Evolutionary conservation across 2,329 filamentous ascomycete species (phyloP), one percentile per base, ranked within the genome.

Genomic region (Pestalotiopsis sp.): DNA sequence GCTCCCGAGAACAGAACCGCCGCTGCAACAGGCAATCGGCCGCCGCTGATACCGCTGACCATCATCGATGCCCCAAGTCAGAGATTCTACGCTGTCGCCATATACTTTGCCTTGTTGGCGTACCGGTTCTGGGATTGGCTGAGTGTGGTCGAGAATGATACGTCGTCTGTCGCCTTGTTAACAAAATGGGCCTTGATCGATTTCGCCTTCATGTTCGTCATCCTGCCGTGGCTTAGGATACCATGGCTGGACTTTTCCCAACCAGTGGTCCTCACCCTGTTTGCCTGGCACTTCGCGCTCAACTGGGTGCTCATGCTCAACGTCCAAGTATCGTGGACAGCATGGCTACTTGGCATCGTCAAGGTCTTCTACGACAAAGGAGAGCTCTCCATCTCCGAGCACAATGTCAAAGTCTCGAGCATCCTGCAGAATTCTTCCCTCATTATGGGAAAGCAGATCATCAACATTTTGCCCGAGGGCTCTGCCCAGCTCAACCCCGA

Each of bases 391-490:
- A 92, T 99, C 72, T 96, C 93, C n/a, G 97, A 98, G 78, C 90
- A 92, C 72, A 93, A 91, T 75, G 95, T 99, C 77, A 97, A 97
- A 77, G 89, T 94, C 17, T 92, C 91, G 35, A 91, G 88, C 70
- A 94, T 99, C 71, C 84, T 97, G 69, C 93, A 98, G 78, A 98
- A 98, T 78, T 88, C 93, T 39, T 97, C 94, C 24, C 86, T 98
- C 75, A 98, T 99, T 71, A 87, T 97, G 81, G 96, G 96, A 76
- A 96, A 94, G 78, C 94, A 98, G 81, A 97, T 98, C 73, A 95
- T 99, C 80, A 96, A 99, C 77, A 97, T 99, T 75, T 84, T 99
- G 66, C 96, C 96, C 1, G 96, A 99, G 84, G 97, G 97, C 20
- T 96, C 94, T 62, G 96, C 94, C 14, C 86, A 94, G 62, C 84